phyloP scores from a whole-genome alignment of 1,284 basidiomycete genomes.

The Papiliotrema terrestris region DNA sequence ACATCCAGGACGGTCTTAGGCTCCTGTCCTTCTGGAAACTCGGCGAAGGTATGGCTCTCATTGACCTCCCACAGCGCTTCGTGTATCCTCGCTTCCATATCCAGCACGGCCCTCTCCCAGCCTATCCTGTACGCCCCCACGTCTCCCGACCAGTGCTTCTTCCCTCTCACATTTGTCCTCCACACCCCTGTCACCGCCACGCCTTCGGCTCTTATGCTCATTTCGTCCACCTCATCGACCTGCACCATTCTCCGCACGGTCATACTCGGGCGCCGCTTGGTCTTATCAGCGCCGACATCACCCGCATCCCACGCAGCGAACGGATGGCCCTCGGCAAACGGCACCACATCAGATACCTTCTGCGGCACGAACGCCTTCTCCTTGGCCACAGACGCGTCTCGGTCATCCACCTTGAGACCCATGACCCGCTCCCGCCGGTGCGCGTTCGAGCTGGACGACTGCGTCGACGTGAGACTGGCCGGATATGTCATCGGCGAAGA shows the following conservation, averaged over 20 bases:
- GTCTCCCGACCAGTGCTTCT: not conserved
- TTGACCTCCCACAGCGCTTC: conserved; percentile 40
- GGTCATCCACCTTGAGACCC: not conserved
- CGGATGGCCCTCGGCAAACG: not conserved
- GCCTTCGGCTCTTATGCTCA: not conserved
- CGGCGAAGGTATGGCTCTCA: conserved; percentile 34
- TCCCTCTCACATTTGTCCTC: not conserved
- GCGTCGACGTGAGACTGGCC: not conserved
- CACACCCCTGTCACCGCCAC: not conserved
- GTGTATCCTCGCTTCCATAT: conserved; percentile 44
- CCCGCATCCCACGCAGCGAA: conserved; percentile 1
- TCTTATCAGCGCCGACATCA: not conserved
- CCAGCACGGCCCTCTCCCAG: conserved; percentile 42
- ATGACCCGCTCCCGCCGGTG: conserved; percentile 1
- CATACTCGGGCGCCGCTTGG: not conserved
- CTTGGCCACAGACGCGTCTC: not conserved
- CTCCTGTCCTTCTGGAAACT: conserved; percentile 18
- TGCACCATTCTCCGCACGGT: not conserved
- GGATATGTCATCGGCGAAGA: not conserved
- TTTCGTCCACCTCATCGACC: not conserved
- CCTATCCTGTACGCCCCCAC: conserved; percentile 37
- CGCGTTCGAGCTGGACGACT: conserved; percentile 1
- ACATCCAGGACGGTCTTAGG: conserved; percentile 43
- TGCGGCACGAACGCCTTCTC: not conserved
- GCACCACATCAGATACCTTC: conserved; percentile 2